Evolutionary conservation across 805 yeast genomes (phyloP).

Genomic region (Saturnispora galanensis): DNA sequence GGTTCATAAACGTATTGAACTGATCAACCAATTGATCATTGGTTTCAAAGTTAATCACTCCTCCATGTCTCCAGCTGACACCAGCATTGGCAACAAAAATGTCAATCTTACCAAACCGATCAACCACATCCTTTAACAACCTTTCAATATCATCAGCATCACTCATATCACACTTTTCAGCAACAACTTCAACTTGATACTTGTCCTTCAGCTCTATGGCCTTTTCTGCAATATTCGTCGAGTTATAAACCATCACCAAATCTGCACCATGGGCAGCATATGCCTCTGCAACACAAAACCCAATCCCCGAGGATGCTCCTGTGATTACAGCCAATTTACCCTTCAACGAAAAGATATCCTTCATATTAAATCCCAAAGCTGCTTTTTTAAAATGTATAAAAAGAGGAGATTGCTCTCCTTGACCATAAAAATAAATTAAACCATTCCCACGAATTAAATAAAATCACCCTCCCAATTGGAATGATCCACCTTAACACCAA

Average conservation of each 20-base stretch:
- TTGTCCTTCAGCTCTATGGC: constrained; percentile 7
- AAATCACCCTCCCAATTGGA: constrained; percentile 4
- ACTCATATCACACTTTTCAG: constrained; percentile 26
- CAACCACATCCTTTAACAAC: constrained; percentile 20
- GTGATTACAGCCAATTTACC: constrained; percentile 38
- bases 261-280: constrained; percentile 42
- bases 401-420: neutral
- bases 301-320: constrained; percentile 53
- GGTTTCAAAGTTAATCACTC: constrained; percentile 32
- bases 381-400: neutral
- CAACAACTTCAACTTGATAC: constrained; percentile 14
- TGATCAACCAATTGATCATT: constrained; percentile 38
- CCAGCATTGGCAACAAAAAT: constrained; percentile 42
- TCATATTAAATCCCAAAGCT: neutral
- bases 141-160: constrained; percentile 23
- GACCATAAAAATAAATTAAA: too few relatives aligned
- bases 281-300: constrained; percentile 41
- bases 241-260: constrained; percentile 31
- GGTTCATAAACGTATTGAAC: constrained; percentile 65
- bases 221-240: constrained; percentile 11
- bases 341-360: constrained; percentile 27
- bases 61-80: constrained; percentile 68
- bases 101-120: constrained; percentile 32
- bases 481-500: neutral
- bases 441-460: neutral